Conservation (phyloP, 225 moss, liverwort and hornwort genomes). For the Asterella californica region DNA sequence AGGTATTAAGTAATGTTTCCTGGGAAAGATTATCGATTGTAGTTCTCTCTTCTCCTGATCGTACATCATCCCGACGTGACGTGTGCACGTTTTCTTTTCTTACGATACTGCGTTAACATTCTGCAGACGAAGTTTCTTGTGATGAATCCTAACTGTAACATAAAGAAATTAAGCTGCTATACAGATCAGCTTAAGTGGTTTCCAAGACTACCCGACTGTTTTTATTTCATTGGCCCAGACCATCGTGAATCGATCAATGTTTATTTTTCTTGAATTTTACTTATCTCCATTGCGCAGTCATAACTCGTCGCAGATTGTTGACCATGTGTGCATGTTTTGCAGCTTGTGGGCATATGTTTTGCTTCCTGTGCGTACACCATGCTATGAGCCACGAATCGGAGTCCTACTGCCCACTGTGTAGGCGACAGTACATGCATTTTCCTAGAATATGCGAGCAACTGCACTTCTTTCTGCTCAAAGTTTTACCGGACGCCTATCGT, state of each 20-base stretch:
- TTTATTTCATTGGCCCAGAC: neutral
- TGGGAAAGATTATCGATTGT: too few species aligned
- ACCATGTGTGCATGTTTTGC: slow-evolving; percentile 18
- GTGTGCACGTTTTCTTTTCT: too few species aligned
- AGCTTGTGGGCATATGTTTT: slow-evolving; percentile 94
- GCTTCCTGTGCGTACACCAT: slow-evolving; percentile 86
- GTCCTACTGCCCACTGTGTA: slow-evolving; percentile 84
- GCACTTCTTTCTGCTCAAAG: slow-evolving; percentile 73
- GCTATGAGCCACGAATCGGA: slow-evolving; percentile 60
- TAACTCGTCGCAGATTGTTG: neutral
- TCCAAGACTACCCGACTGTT: neutral
- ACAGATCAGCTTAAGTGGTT: neutral
- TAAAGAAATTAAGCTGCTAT: neutral
- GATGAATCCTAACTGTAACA: too few species aligned
- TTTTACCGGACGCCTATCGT: slow-evolving; percentile 63
- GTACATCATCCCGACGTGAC: neutral
- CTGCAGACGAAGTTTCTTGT: too few species aligned
- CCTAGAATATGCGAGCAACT: slow-evolving; percentile 95
- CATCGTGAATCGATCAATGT: neutral
- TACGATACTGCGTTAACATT: too few species aligned
- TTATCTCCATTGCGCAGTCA: too few species aligned
- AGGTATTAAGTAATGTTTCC: too few species aligned
- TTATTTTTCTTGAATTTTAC: too few species aligned
- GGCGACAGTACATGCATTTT: slow-evolving; percentile 85
- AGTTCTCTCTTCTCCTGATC: too few species aligned